Percentiles rank a stretch among this genome's conserved stretches.
Evolutionary conservation across 129 eudicot species (phyloP).

Genomic region (Saposhnikovia divaricata): DNA sequence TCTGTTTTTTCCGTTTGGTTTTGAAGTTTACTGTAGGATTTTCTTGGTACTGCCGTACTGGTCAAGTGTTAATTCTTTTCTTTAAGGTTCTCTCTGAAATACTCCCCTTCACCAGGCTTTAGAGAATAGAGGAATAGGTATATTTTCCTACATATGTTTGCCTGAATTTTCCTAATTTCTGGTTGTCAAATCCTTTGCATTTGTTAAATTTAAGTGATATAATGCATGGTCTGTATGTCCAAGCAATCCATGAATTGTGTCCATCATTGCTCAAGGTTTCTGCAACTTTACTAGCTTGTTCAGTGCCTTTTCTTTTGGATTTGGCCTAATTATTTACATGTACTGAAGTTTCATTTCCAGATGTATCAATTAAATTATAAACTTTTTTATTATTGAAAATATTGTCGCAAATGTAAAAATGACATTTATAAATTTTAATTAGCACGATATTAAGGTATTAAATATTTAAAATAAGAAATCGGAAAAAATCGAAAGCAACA

Average conservation of each 20-base stretch:
- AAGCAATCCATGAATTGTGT: conserved; percentile 83
- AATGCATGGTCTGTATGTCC: conserved; percentile 93
- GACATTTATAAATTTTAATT: no score
- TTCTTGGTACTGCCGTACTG: not conserved
- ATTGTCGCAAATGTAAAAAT: no score
- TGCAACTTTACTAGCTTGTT: no score
- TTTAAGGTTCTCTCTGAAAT: not conserved
- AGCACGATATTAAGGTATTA: no score
- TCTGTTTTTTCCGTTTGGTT: not conserved
- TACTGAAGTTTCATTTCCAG: no score
- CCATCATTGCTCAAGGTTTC: no score
- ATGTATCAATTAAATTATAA: no score
- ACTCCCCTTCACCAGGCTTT: not conserved
- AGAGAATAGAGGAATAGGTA: not conserved
- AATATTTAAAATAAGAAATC: no score
- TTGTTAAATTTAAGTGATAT: conserved; percentile 32
- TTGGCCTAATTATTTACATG: no score
- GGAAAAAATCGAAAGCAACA: no score
- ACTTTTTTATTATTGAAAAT: no score
- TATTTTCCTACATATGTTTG: not conserved
- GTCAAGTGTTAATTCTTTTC: not conserved
- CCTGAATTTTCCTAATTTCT: not conserved
- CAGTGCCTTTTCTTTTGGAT: no score
- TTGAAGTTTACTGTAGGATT: not conserved
- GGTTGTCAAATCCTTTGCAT: not conserved